Evolutionary conservation across 345 rosid genomes (phyloP).

Genomic region (Citrus sinensis): DVS_A1.0 CM039161.1:23947501-23948000

Average conservation of each 20-base stretch:
- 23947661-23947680: not conserved
- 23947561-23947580: not conserved
- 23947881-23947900: no score
- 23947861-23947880: no score
- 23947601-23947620: not conserved
- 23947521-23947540: not conserved
- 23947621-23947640: constrained; percentile 1
- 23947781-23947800: not conserved
- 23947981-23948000: no score
- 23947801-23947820: not conserved
- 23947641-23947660: constrained; percentile 1
- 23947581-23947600: not conserved
- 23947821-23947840: no score
- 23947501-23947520: not conserved
- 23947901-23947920: no score
- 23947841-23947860: no score
- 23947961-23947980: no score
- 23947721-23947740: not conserved
- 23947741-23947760: constrained; percentile 3
- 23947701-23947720: not conserved
- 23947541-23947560: constrained; percentile 5
- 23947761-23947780: not conserved
- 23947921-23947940: no score
- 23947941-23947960: no score
- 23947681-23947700: no score